These are phyloP conservation scores for Podaxis carcinomalis DNA, from an alignment of 768 basidiomycete genomes.

Conservation along the genomic window DNA sequence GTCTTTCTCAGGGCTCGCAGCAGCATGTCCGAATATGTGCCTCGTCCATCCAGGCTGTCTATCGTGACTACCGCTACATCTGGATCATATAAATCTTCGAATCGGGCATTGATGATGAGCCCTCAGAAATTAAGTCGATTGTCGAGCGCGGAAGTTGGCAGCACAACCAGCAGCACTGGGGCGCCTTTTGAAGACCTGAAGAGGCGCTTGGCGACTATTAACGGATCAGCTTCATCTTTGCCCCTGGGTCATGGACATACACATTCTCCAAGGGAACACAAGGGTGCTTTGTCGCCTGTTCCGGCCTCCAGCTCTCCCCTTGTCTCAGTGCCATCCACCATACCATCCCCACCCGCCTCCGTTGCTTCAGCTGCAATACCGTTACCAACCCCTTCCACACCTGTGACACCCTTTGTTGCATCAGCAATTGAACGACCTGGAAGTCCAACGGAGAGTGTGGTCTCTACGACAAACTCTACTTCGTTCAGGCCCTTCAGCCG, in stretches of 20 bases:
- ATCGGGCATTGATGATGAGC: constrained; percentile 40
- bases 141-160: constrained; percentile 37
- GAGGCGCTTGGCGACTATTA: constrained; percentile 69
- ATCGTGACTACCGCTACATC: constrained; percentile 20
- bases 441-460: constrained; percentile 81
- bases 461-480: constrained; percentile 67
- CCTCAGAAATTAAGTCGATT: constrained; percentile 46
- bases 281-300: constrained; percentile 7
- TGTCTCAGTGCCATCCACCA: constrained; percentile 37
- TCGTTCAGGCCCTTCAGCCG: constrained; percentile 54
- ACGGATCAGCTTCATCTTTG: constrained; percentile 66
- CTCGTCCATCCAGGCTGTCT: constrained; percentile 34
- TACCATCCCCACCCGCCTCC: constrained; percentile 20
- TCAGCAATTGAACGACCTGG: constrained; percentile 50
- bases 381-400: constrained; percentile 23
- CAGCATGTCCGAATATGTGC: constrained; percentile 27
- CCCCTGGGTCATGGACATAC: constrained; percentile 25
- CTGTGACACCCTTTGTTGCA: constrained; percentile 14
- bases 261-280: constrained; percentile 18
- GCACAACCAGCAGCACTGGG: constrained; percentile 30
- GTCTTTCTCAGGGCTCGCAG: constrained; percentile 73
- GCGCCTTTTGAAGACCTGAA: constrained; percentile 78
- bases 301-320: constrained; percentile 26
- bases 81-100: constrained; percentile 10
- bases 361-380: constrained; percentile 15